Conservation (phyloP, 1,139 yeast genomes). For the Suhomyces bribrorum region DNA sequence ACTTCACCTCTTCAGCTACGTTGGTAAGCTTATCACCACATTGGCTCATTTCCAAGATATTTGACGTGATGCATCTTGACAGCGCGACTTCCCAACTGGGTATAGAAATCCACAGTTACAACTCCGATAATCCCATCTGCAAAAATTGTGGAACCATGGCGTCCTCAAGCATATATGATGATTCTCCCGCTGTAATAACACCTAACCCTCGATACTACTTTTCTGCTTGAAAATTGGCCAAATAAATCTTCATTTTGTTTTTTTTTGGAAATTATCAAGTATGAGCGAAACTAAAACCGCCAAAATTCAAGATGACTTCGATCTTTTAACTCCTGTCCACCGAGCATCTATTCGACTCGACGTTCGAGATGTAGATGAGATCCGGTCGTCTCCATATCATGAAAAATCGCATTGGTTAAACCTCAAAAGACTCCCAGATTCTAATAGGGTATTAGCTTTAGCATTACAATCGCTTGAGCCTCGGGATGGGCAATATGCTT, state of each 20-base stretch:
- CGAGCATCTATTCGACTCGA: constrained; percentile 13
- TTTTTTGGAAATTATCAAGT: neutral
- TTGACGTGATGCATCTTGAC: too few species aligned
- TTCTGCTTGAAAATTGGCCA: too few species aligned
- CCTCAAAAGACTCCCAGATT: constrained; percentile 19
- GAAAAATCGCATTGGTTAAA: constrained; percentile 27
- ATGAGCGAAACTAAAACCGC: constrained; percentile 14
- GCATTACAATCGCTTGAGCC: constrained; percentile 30
- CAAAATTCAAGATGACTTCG: constrained; percentile 14
- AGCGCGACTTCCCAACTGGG: too few species aligned
- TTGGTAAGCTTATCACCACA: too few species aligned
- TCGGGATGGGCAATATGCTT: constrained; percentile 20
- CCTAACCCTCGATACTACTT: too few species aligned
- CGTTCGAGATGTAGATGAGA: constrained; percentile 11
- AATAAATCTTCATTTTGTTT: neutral
- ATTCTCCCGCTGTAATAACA: too few species aligned
- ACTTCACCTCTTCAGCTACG: too few species aligned
- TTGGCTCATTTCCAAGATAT: too few species aligned
- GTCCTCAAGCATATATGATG: too few species aligned
- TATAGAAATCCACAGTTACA: too few species aligned
- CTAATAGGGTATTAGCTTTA: constrained; percentile 24
- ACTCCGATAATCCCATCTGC: too few species aligned
- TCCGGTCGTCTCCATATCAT: constrained; percentile 31
- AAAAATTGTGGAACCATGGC: too few species aligned
- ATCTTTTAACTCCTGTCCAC: constrained; percentile 16